phyloP scores from a whole-genome alignment of 352 stramenopile species.

The Globisporangium orthogonon region DNA sequence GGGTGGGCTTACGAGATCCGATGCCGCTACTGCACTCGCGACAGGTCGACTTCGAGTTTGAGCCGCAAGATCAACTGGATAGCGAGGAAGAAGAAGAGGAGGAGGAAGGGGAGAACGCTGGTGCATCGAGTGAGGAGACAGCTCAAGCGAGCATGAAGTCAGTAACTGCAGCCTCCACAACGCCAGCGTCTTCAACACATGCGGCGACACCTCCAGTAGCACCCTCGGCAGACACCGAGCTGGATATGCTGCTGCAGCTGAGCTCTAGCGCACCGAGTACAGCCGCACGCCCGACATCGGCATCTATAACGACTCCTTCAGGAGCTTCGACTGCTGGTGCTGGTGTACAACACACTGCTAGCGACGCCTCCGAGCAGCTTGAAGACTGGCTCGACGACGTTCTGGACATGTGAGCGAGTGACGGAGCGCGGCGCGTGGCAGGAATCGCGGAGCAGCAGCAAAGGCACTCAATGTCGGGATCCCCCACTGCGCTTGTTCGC shows the following conservation, averaged over 20 bases:
- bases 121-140: conserved; percentile 3
- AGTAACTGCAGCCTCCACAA: conserved; percentile 1
- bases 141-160: conserved; percentile 1
- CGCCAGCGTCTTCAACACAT: background rate
- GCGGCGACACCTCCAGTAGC: background rate
- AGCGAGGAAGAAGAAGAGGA: conserved; percentile 11
- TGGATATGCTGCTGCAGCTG: conserved; percentile 41
- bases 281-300: background rate
- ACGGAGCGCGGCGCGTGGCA: too few relatives aligned
- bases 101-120: conserved; percentile 9
- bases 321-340: background rate
- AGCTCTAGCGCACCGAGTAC: conserved; percentile 13
- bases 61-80: conserved; percentile 13
- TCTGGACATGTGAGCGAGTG: conserved; percentile 27
- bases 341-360: background rate
- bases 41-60: conserved; percentile 36
- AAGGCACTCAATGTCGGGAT: too few relatives aligned
- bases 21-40: background rate
- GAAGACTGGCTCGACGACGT: conserved; percentile 74
- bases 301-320: conserved; percentile 3
- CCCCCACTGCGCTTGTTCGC: background rate
- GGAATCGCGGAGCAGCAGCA: background rate
- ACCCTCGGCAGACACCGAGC: conserved; percentile 17
- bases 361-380: conserved; percentile 26
- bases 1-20: background rate